Percentiles rank a stretch among this genome's conserved stretches.
phyloP scores from a whole-genome alignment of 2,329 filamentous ascomycete species.

The Ceratocystis papillata region DNA sequence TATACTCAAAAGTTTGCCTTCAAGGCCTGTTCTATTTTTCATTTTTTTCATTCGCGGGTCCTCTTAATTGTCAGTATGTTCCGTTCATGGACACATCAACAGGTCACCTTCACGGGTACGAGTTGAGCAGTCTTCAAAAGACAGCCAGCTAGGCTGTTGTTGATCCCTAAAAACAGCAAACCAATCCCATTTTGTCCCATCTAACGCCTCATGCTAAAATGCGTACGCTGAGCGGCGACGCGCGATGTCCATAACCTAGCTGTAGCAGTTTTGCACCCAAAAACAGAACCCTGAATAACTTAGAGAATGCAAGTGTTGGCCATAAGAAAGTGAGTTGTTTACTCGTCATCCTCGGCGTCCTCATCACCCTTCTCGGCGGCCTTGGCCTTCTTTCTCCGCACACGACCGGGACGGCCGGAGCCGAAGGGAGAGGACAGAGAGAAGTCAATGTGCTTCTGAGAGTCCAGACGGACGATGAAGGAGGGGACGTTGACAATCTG shows the following conservation, averaged over 20 bases:
- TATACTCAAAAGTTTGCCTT: conserved; percentile 15
- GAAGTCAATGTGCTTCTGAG: conserved; percentile 99
- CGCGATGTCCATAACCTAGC: conserved; percentile 19
- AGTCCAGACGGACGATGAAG: conserved; percentile 99
- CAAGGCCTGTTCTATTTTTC: conserved; percentile 15
- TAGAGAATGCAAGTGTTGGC: conserved; percentile 21
- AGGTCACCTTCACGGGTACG: conserved; percentile 18
- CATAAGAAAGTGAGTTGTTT: conserved; percentile 33
- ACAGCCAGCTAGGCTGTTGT: conserved; percentile 22
- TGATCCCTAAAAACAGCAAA: conserved; percentile 22
- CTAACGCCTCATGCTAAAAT: conserved; percentile 23
- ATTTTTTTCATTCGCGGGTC: conserved; percentile 17
- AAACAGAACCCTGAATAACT: conserved; percentile 18
- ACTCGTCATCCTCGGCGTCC: conserved; percentile 76
- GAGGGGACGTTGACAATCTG: conserved; percentile 99
- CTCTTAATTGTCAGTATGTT: conserved; percentile 11
- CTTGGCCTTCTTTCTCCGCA: conserved; percentile 99
- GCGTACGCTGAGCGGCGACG: conserved; percentile 19
- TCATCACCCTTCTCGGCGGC: conserved; percentile 77
- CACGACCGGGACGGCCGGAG: conserved; percentile 92
- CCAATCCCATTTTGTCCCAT: conserved; percentile 23
- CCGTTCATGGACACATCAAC: conserved; percentile 12
- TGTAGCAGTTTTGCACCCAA: conserved; percentile 13
- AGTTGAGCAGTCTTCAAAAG: conserved; percentile 14
- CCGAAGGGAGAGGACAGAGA: conserved; percentile 94